Evolutionary conservation across 2,329 filamentous ascomycete species (phyloP).

Genomic region (Colletotrichum sp.): DNA sequence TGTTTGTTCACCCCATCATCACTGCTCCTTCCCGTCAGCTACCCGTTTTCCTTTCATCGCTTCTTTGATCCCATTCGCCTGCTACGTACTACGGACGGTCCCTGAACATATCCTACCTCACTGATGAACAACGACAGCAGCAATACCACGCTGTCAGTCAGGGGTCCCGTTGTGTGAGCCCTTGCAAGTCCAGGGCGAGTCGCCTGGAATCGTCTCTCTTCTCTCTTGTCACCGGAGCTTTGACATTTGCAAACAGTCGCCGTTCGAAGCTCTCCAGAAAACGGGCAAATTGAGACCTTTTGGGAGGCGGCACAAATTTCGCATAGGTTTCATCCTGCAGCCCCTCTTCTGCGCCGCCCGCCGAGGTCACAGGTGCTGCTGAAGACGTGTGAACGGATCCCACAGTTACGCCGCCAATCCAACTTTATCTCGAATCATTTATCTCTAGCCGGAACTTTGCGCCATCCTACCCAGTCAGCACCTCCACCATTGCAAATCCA

Average conservation of each 20-base stretch:
- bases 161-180: neutral
- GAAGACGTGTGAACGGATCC: neutral
- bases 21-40: neutral
- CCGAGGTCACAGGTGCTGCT: neutral
- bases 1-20: neutral
- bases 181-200: neutral
- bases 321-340: neutral
- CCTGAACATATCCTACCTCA: neutral
- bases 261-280: neutral
- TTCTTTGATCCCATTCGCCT: neutral
- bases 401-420: neutral
- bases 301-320: neutral
- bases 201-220: neutral
- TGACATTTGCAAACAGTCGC: neutral
- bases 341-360: neutral
- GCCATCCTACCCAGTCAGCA: neutral
- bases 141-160: neutral
- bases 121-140: neutral
- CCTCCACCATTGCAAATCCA: neutral
- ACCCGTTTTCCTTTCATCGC: neutral
- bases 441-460: neutral
- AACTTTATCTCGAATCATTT: conserved; percentile 2
- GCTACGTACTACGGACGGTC: neutral
- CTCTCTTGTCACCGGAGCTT: neutral
- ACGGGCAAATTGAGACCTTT: neutral